phyloP scores from a whole-genome alignment of 2,329 filamentous ascomycete species.

The Elsinoe necatrix region DNA sequence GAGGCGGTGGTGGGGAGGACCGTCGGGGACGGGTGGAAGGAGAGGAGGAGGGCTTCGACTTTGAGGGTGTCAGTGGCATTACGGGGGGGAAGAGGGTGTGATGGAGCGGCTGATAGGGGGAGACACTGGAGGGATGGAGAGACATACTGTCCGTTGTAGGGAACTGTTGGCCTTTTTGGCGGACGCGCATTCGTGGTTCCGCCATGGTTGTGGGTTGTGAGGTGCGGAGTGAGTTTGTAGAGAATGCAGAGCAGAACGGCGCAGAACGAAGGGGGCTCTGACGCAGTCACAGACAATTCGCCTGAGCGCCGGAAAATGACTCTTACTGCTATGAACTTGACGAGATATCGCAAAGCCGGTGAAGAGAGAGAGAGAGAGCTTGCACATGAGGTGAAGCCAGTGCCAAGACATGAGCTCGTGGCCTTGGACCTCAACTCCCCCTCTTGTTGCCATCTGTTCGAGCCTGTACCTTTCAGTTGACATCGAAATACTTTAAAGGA shows the following conservation, averaged over 20 bases:
- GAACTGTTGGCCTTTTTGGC: constrained; percentile 42
- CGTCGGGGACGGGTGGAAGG: constrained; percentile 67
- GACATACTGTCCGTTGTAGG: constrained; percentile 34
- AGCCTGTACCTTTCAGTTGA: not conserved
- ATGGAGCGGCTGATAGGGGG: constrained; percentile 9
- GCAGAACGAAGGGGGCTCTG: too few relatives aligned
- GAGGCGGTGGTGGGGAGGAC: constrained; percentile 78
- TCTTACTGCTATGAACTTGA: not conserved
- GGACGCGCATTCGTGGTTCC: constrained; percentile 41
- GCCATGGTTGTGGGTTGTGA: constrained; percentile 31
- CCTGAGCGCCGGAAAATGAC: too few relatives aligned
- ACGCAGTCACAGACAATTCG: too few relatives aligned
- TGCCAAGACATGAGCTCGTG: not conserved
- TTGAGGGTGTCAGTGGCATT: constrained; percentile 19
- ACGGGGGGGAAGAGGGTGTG: constrained; percentile 11
- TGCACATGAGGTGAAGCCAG: not conserved
- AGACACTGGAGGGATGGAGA: not conserved
- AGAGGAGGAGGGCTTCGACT: constrained; percentile 69
- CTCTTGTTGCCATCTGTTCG: not conserved
- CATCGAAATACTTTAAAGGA: not conserved
- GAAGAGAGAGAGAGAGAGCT: too few relatives aligned
- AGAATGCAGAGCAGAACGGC: too few relatives aligned
- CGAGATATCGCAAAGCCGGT: too few relatives aligned
- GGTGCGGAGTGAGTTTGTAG: too few relatives aligned
- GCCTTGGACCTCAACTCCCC: not conserved